Evolutionary conservation across 208 protist species (phyloP).

Genomic region (Trypanosoma brucei): DNA sequence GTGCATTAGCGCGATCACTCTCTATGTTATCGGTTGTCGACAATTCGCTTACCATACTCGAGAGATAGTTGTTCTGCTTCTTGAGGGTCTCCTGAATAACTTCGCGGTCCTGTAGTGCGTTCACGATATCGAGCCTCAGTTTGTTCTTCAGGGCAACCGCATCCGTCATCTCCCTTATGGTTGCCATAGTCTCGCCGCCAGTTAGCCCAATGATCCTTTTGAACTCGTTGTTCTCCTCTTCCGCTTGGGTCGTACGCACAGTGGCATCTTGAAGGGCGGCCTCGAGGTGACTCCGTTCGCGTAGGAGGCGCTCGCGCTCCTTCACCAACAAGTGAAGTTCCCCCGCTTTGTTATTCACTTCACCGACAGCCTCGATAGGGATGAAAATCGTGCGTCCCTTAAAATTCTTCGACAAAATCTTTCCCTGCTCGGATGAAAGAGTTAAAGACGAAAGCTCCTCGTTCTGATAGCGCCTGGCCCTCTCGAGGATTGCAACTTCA

Average conservation of each 20-base stretch:
- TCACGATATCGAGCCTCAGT: slow-evolving; percentile 9
- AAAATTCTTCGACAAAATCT: neutral
- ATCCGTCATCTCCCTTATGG: neutral
- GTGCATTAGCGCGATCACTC: slow-evolving; percentile 46
- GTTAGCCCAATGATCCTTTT: slow-evolving; percentile 2
- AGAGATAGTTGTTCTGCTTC: slow-evolving; percentile 2
- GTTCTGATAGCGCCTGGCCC: slow-evolving; percentile 29
- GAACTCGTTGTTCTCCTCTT: slow-evolving; percentile 15
- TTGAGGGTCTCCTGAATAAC: slow-evolving; percentile 1
- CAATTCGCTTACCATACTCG: slow-evolving; percentile 24
- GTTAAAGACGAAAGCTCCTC: slow-evolving; percentile 17
- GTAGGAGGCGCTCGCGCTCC: slow-evolving; percentile 25
- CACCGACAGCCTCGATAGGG: slow-evolving; percentile 52
- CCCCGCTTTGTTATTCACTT: slow-evolving; percentile 44
- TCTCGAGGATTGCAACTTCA: slow-evolving; percentile 55
- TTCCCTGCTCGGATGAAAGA: slow-evolving; percentile 16
- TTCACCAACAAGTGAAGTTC: slow-evolving; percentile 31
- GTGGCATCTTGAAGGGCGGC: neutral
- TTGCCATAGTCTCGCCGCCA: neutral
- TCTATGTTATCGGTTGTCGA: slow-evolving; percentile 41
- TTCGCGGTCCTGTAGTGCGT: slow-evolving; percentile 8
- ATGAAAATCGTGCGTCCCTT: slow-evolving; percentile 20
- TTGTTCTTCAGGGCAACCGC: neutral
- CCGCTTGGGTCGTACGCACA: neutral
- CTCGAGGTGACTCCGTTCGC: slow-evolving; percentile 33